Percentiles rank a stretch among this genome's conserved stretches.
phyloP scores from a whole-genome alignment of 305 asterid species.

The Fraxinus velutina region DNA sequence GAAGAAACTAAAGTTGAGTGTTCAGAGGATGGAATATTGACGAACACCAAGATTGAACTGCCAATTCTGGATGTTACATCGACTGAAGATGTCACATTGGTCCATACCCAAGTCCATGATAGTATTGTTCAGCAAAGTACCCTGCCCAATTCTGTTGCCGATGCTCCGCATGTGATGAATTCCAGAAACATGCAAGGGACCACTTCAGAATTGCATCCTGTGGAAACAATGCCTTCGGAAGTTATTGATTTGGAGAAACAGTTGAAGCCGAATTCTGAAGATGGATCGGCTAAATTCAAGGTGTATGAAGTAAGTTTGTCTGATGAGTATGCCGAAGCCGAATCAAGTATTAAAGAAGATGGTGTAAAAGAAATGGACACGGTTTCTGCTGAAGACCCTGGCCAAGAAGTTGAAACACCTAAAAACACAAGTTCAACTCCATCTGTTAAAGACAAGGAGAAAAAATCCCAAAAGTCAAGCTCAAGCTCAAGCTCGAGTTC shows the following conservation, averaged over 20 bases:
- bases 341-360: not conserved
- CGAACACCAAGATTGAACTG: not conserved
- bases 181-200: slow-evolving; percentile 9
- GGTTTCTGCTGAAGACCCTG: not conserved
- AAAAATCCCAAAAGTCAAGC: slow-evolving; percentile 12
- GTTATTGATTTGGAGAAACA: slow-evolving; percentile 13
- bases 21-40: slow-evolving; percentile 10
- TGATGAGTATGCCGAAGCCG: not conserved
- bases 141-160: slow-evolving; percentile 29
- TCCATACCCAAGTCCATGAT: slow-evolving; percentile 28
- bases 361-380: not conserved
- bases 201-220: slow-evolving; percentile 18
- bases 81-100: slow-evolving; percentile 33
- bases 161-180: slow-evolving; percentile 6
- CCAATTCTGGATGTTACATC: slow-evolving; percentile 31
- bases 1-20: slow-evolving; percentile 25
- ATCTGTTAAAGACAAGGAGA: slow-evolving; percentile 10
- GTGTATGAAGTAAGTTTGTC: not conserved
- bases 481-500: slow-evolving; percentile 27
- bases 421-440: not conserved
- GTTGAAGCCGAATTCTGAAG: not conserved
- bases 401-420: not conserved
- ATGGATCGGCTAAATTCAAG: slow-evolving; percentile 9
- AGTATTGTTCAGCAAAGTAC: slow-evolving; percentile 15
- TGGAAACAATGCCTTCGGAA: slow-evolving; percentile 15